These are phyloP conservation scores for Talaromyces sp. DNA, from an alignment of 2,329 filamentous ascomycete genomes.

Conservation along the genomic window DNA sequence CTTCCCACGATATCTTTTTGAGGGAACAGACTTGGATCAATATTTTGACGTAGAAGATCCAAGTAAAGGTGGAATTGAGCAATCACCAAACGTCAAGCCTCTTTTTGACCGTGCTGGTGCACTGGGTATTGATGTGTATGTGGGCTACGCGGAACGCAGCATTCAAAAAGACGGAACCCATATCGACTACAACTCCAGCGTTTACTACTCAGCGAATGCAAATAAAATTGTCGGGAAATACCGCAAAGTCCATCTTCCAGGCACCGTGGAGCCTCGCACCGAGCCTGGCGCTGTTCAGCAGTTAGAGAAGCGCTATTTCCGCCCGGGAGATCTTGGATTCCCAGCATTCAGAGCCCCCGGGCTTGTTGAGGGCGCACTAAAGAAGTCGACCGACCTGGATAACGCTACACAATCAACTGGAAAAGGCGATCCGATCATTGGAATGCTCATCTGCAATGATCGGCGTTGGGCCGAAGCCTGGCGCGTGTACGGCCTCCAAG, in stretches of 20 bases:
- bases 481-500: conserved; percentile 50
- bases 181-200: conserved; percentile 43
- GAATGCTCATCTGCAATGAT: conserved; percentile 56
- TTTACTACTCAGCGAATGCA: conserved; percentile 48
- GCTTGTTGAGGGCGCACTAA: conserved; percentile 30
- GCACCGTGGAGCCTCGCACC: conserved; percentile 48
- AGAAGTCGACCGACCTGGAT: not conserved
- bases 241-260: conserved; percentile 53
- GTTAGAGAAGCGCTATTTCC: conserved; percentile 54
- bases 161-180: conserved; percentile 33
- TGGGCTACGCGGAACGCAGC: conserved; percentile 52
- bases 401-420: conserved; percentile 15
- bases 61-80: conserved; percentile 18
- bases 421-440: conserved; percentile 48
- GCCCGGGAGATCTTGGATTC: conserved; percentile 51
- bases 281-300: conserved; percentile 49
- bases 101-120: conserved; percentile 48
- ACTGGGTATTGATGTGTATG: conserved; percentile 47
- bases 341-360: conserved; percentile 49
- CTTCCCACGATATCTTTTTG: conserved; percentile 49
- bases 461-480: conserved; percentile 52
- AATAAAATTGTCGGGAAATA: conserved; percentile 48
- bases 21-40: conserved; percentile 40
- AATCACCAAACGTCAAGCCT: conserved; percentile 42
- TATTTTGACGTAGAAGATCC: conserved; percentile 49